A percentile compares a stretch with the other conserved stretches of the same genome.
These are phyloP conservation scores for Saturnispora halmiae DNA, from an alignment of 805 yeast genomes.

Conservation along the genomic window DNA sequence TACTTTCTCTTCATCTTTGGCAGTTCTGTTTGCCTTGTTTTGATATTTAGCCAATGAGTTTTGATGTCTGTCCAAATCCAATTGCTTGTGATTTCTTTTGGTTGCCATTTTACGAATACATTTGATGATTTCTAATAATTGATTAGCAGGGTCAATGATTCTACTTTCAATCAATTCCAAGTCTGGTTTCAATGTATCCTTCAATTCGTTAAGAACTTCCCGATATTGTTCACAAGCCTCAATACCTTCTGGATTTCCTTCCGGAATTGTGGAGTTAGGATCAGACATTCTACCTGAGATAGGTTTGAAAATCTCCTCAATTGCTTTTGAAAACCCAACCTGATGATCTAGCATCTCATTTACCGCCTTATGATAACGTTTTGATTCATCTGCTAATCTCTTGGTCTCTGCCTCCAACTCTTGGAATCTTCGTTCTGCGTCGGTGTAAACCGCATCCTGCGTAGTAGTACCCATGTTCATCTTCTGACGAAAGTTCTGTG, in stretches of 20 bases:
- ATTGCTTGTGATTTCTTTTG: conserved; percentile 90
- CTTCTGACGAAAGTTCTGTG: conserved; percentile 85
- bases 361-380: conserved; percentile 83
- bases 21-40: conserved; percentile 70
- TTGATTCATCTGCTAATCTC: conserved; percentile 81
- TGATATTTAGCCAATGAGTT: conserved; percentile 63
- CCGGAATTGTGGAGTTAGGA: conserved; percentile 76
- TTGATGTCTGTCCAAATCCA: conserved; percentile 84
- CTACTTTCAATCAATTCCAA: conserved; percentile 84
- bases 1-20: conserved; percentile 86
- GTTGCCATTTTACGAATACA: conserved; percentile 87
- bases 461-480: conserved; percentile 76
- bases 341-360: conserved; percentile 91
- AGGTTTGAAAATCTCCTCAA: conserved; percentile 94
- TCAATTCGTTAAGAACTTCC: conserved; percentile 77
- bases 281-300: conserved; percentile 88
- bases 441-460: conserved; percentile 82
- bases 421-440: conserved; percentile 93
- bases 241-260: conserved; percentile 95
- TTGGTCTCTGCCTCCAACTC: conserved; percentile 87
- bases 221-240: conserved; percentile 89
- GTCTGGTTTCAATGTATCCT: conserved; percentile 83
- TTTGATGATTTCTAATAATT: conserved; percentile 71
- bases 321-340: conserved; percentile 88
- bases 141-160: conserved; percentile 87